Evolutionary conservation across 2,329 filamentous ascomycete species (phyloP).

Genomic region (Fusarium sp.): DNA sequence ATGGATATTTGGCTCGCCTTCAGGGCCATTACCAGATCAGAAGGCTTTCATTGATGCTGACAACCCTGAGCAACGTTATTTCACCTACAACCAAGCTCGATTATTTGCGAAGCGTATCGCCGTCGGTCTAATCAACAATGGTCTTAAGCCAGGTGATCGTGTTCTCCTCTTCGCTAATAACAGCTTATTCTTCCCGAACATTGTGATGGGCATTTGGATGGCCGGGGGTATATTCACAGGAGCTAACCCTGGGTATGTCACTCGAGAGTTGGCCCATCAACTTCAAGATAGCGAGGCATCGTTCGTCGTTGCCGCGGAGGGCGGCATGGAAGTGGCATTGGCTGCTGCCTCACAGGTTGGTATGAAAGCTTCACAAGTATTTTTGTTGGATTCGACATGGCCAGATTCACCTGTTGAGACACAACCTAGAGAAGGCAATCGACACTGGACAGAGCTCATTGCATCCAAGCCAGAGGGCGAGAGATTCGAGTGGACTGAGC

Average conservation of each 20-base stretch:
- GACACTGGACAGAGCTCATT: constrained; percentile 73
- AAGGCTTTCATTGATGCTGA: constrained; percentile 71
- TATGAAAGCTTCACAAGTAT: constrained; percentile 65
- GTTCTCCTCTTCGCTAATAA: constrained; percentile 80
- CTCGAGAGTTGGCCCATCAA: constrained; percentile 79
- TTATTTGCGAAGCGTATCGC: constrained; percentile 78
- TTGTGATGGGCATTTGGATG: constrained; percentile 79
- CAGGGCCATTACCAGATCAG: constrained; percentile 53
- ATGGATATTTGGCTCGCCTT: constrained; percentile 65
- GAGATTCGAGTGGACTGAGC: constrained; percentile 71
- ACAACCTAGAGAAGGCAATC: constrained; percentile 17
- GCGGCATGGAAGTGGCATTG: constrained; percentile 68
- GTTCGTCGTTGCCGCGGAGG: constrained; percentile 72
- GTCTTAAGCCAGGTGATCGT: constrained; percentile 73
- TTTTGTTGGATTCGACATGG: constrained; percentile 69
- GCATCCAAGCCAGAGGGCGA: constrained; percentile 60
- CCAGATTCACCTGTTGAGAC: constrained; percentile 52
- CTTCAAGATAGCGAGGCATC: constrained; percentile 74
- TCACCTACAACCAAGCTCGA: constrained; percentile 73
- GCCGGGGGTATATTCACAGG: constrained; percentile 82
- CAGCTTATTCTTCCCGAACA: constrained; percentile 75
- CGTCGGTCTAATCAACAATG: constrained; percentile 70
- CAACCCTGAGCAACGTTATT: constrained; percentile 71
- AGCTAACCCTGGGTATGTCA: constrained; percentile 74
- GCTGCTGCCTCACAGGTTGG: constrained; percentile 71